Evolutionary conservation across 345 rosid species (phyloP).

Genomic region (Viola odorata): DNA sequence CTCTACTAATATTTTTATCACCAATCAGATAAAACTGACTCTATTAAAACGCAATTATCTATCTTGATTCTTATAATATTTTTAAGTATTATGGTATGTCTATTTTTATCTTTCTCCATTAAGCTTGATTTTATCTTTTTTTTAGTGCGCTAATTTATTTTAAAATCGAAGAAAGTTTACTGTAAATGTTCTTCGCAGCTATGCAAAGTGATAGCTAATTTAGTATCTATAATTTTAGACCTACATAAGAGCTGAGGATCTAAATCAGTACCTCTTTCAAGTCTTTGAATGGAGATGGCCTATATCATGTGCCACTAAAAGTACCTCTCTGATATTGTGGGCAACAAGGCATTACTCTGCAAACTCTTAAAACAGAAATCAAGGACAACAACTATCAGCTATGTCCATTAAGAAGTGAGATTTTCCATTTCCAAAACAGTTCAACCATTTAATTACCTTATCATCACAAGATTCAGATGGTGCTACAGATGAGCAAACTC

Average conservation of each 20-base stretch:
- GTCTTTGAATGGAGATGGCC: slow-evolving; percentile 54
- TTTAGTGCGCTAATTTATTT: too few species aligned
- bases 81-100: too few species aligned
- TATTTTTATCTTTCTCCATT: too few species aligned
- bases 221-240: too few species aligned
- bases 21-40: too few species aligned
- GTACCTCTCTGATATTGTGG: slow-evolving; percentile 61
- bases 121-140: too few species aligned
- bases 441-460: slow-evolving; percentile 28
- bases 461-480: slow-evolving; percentile 39
- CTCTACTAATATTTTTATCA: too few species aligned
- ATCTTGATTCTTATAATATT: too few species aligned
- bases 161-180: too few species aligned
- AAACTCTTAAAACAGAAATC: slow-evolving; percentile 24
- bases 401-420: neutral
- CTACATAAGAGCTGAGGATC: neutral
- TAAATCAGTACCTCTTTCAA: slow-evolving; percentile 50
- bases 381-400: slow-evolving; percentile 15
- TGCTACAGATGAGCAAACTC: slow-evolving; percentile 67
- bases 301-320: slow-evolving; percentile 40
- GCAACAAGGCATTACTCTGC: slow-evolving; percentile 19
- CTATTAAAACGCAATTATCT: too few species aligned
- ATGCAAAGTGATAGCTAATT: too few species aligned
- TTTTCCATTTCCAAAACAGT: neutral
- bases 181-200: too few species aligned